Evolutionary conservation across 2,329 filamentous ascomycete genomes (phyloP).

Genomic region (Plenodomus lindquistii): DNA sequence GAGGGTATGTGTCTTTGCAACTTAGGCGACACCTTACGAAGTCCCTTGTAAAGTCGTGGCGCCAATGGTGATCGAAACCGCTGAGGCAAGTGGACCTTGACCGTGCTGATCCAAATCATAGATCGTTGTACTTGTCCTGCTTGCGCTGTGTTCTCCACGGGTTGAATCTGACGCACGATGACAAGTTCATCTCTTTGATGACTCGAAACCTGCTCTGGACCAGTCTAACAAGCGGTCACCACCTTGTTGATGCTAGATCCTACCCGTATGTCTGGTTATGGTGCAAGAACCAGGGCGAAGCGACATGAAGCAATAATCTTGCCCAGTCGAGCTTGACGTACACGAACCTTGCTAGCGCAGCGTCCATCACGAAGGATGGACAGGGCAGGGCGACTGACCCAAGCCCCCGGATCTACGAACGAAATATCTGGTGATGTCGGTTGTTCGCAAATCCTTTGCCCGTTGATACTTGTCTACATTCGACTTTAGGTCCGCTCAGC

Average conservation of each 20-base stretch:
- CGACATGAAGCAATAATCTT: neutral
- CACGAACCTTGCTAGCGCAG: neutral
- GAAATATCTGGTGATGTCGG: conserved; percentile 1
- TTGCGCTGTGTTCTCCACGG: neutral
- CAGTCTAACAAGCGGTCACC: neutral
- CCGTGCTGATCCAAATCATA: neutral
- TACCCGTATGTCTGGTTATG: neutral
- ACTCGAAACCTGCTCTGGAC: neutral
- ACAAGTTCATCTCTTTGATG: neutral
- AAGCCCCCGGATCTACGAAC: neutral
- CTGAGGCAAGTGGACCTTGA: neutral
- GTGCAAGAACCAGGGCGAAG: neutral
- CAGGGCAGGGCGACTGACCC: neutral
- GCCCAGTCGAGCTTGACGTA: neutral
- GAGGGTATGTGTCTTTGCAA: neutral
- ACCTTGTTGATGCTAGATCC: neutral
- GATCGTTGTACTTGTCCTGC: neutral
- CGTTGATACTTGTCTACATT: neutral
- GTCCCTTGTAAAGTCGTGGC: too few species aligned
- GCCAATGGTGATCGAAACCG: too few species aligned
- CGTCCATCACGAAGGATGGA: neutral
- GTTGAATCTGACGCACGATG: neutral
- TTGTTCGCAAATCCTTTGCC: neutral
- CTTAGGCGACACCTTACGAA: neutral
- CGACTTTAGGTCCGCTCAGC: neutral